These are phyloP conservation scores for Colletotrichum lupini DNA, from an alignment of 2,329 filamentous ascomycete species.

Conservation along the genomic window DNA sequence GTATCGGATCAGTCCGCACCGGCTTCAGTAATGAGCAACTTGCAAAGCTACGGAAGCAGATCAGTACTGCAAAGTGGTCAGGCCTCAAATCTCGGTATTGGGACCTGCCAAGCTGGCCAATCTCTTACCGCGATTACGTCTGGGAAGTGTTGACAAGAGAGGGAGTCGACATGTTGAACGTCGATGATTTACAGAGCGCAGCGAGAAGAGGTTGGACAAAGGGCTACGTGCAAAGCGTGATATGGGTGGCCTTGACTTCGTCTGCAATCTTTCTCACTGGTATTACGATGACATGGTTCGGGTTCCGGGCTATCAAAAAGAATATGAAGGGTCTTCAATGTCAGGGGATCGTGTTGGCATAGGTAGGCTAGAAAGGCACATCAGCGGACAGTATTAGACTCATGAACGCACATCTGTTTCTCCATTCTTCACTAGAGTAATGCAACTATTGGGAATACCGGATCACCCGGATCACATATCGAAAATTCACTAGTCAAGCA, in stretches of 20 bases:
- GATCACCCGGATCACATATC: background rate
- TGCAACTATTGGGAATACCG: background rate
- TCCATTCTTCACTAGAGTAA: background rate
- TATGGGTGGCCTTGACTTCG: background rate
- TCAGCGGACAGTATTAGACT: background rate
- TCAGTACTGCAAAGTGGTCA: constrained; percentile 59
- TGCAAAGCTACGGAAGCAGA: constrained; percentile 53
- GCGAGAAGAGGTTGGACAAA: background rate
- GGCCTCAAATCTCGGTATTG: constrained; percentile 70
- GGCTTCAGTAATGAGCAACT: constrained; percentile 57
- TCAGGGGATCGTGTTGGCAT: background rate
- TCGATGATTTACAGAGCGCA: constrained; percentile 62
- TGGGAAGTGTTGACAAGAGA: constrained; percentile 65
- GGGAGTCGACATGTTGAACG: constrained; percentile 69
- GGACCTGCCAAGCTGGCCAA: constrained; percentile 68
- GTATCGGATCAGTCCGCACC: constrained; percentile 63
- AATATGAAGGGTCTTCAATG: background rate
- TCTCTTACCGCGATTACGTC: constrained; percentile 61
- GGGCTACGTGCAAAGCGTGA: background rate
- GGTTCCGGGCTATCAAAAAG: background rate
- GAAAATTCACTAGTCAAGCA: background rate
- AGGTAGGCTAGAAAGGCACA: background rate
- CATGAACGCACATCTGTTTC: background rate
- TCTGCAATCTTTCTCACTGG: background rate
- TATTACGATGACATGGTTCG: background rate